Evolutionary conservation across 129 eudicot species (phyloP), one percentile per base, ranked within the genome.

Genomic region (Tanacetum coccineum): DNA sequence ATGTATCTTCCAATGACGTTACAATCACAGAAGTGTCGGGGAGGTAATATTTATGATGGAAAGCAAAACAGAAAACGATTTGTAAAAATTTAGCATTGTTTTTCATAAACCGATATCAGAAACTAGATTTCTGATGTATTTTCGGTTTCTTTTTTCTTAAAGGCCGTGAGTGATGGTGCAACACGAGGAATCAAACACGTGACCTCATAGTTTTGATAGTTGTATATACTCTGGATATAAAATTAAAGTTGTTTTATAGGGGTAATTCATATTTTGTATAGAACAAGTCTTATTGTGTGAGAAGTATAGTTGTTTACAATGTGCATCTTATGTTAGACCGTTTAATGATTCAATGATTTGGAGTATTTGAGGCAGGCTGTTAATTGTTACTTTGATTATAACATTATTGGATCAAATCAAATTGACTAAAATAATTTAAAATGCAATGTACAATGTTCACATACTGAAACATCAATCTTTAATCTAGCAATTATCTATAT

Each of bases 1-100:
- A 67, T 0, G 13, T 68, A 21, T 67, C 81, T 9, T 66, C 74
- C 1, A 72, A 48, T 48, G 78, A 81, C 14, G 73, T 76, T 20
- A 72, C 78, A 26, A 52, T 71, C 36, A 49, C 82, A 9, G 78
- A 78, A 67, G 82, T 78, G 9, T 51, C 55, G 0, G 82, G 78
- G 63, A 78, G 82, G 78, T 78, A 67, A 67, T 68, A 20, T 58
- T 45, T 6, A 50, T 10, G 14, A 19, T 4, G 14, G 59, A 58
- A 15, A 47, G n/a, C n/a, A 1, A 62, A 57, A 36, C 42, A 36
- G 42, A 53, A 9, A 13, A 11, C 9, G 28, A 55, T 3, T 9
- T 50, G 30, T 58, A 67, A 65, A 64, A 52, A 69, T 25, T 77
- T 73, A 61, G 77, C 28, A 56, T 53, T 72, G 61, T 49, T 47